Evolutionary conservation across 2,329 filamentous ascomycete genomes (phyloP).

Genomic region (Colletotrichum destructivum): DNA sequence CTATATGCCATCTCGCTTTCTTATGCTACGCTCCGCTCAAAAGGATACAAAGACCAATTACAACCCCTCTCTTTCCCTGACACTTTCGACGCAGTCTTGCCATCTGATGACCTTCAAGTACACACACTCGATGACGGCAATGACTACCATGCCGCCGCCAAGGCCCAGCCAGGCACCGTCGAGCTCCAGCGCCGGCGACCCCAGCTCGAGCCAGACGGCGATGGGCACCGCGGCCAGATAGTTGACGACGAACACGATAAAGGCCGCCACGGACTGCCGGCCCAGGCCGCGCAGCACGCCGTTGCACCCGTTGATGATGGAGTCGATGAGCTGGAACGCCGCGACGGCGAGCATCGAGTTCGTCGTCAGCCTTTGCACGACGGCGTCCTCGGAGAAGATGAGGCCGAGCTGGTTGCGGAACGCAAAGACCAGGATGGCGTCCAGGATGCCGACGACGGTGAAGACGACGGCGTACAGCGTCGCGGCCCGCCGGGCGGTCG

Average conservation of each 20-base stretch:
- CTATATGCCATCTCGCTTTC: conserved; percentile 16
- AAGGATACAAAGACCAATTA: neutral
- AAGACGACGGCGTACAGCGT: conserved; percentile 53
- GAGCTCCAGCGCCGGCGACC: conserved; percentile 49
- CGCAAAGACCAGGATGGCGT: conserved; percentile 51
- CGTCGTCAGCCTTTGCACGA: conserved; percentile 49
- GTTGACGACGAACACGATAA: conserved; percentile 54
- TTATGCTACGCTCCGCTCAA: conserved; percentile 6
- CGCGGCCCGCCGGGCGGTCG: conserved; percentile 50
- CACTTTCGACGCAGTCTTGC: conserved; percentile 52
- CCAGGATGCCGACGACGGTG: conserved; percentile 50
- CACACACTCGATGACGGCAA: conserved; percentile 49
- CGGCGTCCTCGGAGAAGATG: conserved; percentile 52
- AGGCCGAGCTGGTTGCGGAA: conserved; percentile 50
- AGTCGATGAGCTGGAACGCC: conserved; percentile 54
- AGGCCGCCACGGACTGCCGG: conserved; percentile 55
- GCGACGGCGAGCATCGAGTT: conserved; percentile 52
- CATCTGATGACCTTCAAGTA: conserved; percentile 50
- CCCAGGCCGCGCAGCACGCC: conserved; percentile 57
- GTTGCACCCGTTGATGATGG: conserved; percentile 54
- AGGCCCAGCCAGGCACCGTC: conserved; percentile 55
- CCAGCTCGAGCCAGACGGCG: conserved; percentile 56
- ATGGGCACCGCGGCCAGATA: conserved; percentile 57
- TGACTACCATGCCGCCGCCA: conserved; percentile 52
- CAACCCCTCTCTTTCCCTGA: conserved; percentile 48